Conservation (phyloP, 2,329 filamentous ascomycete species). For the Fusarium guadeloupense region DNA sequence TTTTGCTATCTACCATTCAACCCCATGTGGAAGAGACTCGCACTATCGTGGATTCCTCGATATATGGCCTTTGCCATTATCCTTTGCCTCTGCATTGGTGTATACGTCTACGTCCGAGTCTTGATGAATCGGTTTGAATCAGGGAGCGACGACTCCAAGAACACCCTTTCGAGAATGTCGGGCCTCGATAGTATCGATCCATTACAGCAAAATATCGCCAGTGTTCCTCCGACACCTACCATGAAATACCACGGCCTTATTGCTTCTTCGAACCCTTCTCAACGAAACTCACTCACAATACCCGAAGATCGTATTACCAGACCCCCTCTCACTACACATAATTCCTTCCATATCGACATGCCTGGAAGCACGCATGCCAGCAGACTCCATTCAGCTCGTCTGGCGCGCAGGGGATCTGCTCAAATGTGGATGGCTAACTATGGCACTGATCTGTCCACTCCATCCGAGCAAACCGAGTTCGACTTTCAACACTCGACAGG, state of each 20-base stretch:
- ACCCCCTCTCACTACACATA: conserved; percentile 29
- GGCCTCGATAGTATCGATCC: conserved; percentile 18
- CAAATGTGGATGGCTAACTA: conserved; percentile 34
- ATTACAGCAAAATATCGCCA: conserved; percentile 4
- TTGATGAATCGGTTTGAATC: conserved; percentile 53
- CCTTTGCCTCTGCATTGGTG: conserved; percentile 69
- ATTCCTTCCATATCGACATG: conserved; percentile 23
- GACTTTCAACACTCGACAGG: conserved; percentile 17
- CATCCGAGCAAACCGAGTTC: conserved; percentile 14
- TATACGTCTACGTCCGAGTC: conserved; percentile 73
- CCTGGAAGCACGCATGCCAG: conserved; percentile 4
- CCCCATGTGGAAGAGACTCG: conserved; percentile 74
- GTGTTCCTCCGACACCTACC: conserved; percentile 43
- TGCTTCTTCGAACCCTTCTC: conserved; percentile 40
- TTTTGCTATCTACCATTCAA: conserved; percentile 75
- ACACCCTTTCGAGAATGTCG: conserved; percentile 21
- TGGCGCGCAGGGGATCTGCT: conserved; percentile 22
- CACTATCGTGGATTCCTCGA: conserved; percentile 76
- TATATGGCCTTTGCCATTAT: conserved; percentile 74
- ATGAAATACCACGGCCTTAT: conserved; percentile 49
- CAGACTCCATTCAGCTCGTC: conserved; percentile 24
- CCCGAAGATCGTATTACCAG: conserved; percentile 15
- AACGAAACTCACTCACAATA: conserved; percentile 7
- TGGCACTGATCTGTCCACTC: conserved; percentile 22
- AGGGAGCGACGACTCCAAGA: conserved; percentile 17